Percentiles rank a stretch among this genome's conserved stretches.
Conservation (phyloP, 768 basidiomycete genomes). For the Pleurotus ostreatus region DNA sequence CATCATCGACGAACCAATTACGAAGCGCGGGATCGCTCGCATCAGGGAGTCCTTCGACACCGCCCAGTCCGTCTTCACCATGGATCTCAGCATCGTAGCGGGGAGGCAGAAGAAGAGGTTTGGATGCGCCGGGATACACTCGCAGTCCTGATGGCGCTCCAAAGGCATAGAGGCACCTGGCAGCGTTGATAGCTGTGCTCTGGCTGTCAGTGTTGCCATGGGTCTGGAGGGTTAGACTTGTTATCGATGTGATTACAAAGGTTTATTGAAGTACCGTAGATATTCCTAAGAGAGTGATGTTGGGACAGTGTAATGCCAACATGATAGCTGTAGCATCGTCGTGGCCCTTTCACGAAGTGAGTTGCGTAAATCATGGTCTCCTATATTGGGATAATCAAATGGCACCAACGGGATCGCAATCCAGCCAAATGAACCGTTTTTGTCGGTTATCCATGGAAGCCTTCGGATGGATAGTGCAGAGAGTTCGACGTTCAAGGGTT, state of each 20-base stretch:
- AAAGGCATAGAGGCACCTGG: slow-evolving; percentile 72
- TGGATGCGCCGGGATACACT: slow-evolving; percentile 66
- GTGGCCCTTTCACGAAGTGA: slow-evolving; percentile 57
- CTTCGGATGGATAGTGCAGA: not conserved
- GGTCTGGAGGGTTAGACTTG: slow-evolving; percentile 39
- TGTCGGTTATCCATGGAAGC: not conserved
- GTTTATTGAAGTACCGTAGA: slow-evolving; percentile 56
- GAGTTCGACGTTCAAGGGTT: no score
- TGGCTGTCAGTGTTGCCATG: slow-evolving; percentile 74
- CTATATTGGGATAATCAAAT: not conserved
- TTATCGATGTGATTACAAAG: not conserved
- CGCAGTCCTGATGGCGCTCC: slow-evolving; percentile 53
- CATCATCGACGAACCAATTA: slow-evolving; percentile 41
- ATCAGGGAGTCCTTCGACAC: slow-evolving; percentile 72
- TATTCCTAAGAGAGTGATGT: slow-evolving; percentile 73
- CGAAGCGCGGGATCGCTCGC: slow-evolving; percentile 44
- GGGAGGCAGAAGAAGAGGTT: slow-evolving; percentile 61
- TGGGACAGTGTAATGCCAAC: slow-evolving; percentile 62
- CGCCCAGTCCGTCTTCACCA: slow-evolving; percentile 77
- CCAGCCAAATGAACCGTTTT: slow-evolving; percentile 45
- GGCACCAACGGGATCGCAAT: slow-evolving; percentile 59
- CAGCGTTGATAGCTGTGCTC: slow-evolving; percentile 68
- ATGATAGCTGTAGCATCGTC: slow-evolving; percentile 87
- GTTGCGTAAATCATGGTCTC: not conserved
- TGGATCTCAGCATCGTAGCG: slow-evolving; percentile 78